Evolutionary conservation across 2,329 filamentous ascomycete species (phyloP).

Genomic region (Incumbomyces delicatus): DNA sequence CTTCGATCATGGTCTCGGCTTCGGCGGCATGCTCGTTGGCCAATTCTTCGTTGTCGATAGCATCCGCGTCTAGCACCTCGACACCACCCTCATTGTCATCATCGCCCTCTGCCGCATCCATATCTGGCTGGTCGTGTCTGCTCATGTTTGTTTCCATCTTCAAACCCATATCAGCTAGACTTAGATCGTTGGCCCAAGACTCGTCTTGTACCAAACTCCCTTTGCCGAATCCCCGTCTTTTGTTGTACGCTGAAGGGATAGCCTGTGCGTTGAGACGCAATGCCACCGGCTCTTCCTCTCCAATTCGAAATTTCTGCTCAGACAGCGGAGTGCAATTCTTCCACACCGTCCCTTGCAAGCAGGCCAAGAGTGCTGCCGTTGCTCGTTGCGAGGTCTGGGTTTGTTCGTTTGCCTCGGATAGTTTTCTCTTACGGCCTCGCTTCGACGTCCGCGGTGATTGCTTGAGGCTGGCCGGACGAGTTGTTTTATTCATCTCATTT

Average conservation of each 20-base stretch:
- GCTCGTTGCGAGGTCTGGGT: constrained; percentile 10
- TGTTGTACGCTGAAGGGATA: constrained; percentile 17
- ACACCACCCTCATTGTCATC: constrained; percentile 1
- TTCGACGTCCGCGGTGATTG: constrained; percentile 7
- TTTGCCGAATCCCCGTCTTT: constrained; percentile 12
- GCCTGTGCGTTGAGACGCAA: constrained; percentile 39
- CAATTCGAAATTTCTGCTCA: constrained; percentile 28
- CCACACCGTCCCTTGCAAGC: constrained; percentile 33
- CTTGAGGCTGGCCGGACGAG: constrained; percentile 10
- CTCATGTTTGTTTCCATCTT: constrained; percentile 6
- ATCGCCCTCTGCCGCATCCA: constrained; percentile 8
- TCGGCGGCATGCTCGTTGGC: not conserved
- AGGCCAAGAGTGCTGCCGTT: constrained; percentile 18
- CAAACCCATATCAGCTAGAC: constrained; percentile 21
- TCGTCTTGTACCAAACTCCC: constrained; percentile 12
- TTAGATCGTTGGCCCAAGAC: constrained; percentile 21
- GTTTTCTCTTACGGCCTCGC: constrained; percentile 21
- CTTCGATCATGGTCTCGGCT: not conserved
- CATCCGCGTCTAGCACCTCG: constrained; percentile 1
- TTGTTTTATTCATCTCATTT: constrained; percentile 12
- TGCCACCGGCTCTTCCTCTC: constrained; percentile 33
- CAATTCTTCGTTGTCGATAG: not conserved
- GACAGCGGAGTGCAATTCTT: constrained; percentile 22
- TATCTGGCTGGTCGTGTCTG: constrained; percentile 2
- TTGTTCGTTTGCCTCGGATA: constrained; percentile 14